A percentile compares a stretch with the other conserved stretches of the same genome.
phyloP scores from a whole-genome alignment of 495 filamentous ascomycete species.

The Daldinia caldariorum region DNA sequence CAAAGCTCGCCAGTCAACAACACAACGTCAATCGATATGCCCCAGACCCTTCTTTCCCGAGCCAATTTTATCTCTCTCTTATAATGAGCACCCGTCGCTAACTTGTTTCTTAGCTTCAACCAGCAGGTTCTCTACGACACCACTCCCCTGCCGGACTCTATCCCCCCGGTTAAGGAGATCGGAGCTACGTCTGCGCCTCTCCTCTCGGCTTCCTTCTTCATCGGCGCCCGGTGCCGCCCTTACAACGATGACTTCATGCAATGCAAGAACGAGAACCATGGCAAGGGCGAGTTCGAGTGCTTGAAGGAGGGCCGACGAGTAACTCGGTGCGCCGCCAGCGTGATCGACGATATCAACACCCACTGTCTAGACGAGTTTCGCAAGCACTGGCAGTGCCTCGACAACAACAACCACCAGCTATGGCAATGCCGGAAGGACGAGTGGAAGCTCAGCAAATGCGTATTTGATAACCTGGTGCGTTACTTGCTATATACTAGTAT shows the following conservation, averaged over 20 bases:
- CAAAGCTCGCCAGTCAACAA: not conserved
- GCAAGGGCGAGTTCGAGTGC: conserved; percentile 91
- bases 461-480: conserved; percentile 93
- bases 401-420: conserved; percentile 95
- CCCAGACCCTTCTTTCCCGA: not conserved
- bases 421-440: conserved; percentile 88
- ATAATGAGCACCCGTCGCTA: conserved; percentile 16
- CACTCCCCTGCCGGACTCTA: conserved; percentile 88
- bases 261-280: conserved; percentile 91
- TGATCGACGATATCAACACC: conserved; percentile 97
- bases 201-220: conserved; percentile 93
- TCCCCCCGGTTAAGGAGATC: conserved; percentile 91
- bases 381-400: conserved; percentile 91
- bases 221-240: conserved; percentile 89
- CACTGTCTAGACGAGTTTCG: conserved; percentile 91
- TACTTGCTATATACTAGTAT: not conserved
- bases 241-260: conserved; percentile 99
- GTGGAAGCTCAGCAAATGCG: conserved; percentile 87
- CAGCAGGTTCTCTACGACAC: conserved; percentile 92
- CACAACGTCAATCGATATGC: conserved; percentile 40
- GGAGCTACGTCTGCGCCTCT: conserved; percentile 92
- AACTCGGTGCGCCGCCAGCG: conserved; percentile 92
- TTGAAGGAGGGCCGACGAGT: conserved; percentile 95
- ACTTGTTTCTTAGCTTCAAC: conserved; percentile 76
- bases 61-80: conserved; percentile 17